Evolutionary conservation across 176 grass and related monocot species (phyloP), one percentile per base, ranked within the genome.

Genomic region (Pontederia crassipes): DNA sequence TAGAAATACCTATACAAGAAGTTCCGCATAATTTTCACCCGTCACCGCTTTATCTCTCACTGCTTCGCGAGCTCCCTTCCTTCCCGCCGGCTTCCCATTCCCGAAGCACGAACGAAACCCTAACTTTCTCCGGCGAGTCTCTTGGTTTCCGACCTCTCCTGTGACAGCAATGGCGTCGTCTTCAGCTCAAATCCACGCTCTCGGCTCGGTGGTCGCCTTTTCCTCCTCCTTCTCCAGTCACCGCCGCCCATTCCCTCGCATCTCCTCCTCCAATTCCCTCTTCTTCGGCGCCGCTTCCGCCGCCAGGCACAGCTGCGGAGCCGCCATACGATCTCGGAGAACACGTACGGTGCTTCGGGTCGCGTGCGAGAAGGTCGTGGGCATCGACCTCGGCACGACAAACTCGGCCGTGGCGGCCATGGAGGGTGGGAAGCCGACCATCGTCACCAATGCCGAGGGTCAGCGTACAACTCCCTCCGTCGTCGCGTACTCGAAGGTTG

Each of bases 361-460:
- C 18, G 68, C 74, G 12, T 79, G 75, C 75, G 87, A 86, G 79
- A 85, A 85, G 75, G 87, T 86, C 8, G 82, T 86, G 0, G 82
- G 87, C 11, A 90, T 90, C 75, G 87, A 90, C 68, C 87, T 90
- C 24, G 87, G 87, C 35, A 90, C 87, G 45, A 86, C 87, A n/a
- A 90, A 90, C 68, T 90, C 82, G 17, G 87, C 82, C 4, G 87
- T 90, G 14, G 81, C 87, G 12, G 82, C 83, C 2, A 86, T 87
- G 82, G 88, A 92, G 62, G 88, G 88, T 9, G 83, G 88, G 70
- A 83, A 87, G 77, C 82, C 83, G 55, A 87, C 83, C 0, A 86
- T 92, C 80, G 83, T 87, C n/a, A 81, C 88, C 35, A 92, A 92
- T 65, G 83, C 88, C 14, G 88, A 92, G 83, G 88, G 83, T 5